Conservation (phyloP, 2,329 filamentous ascomycete genomes). For the Phyllosticta ampelicida region DNA sequence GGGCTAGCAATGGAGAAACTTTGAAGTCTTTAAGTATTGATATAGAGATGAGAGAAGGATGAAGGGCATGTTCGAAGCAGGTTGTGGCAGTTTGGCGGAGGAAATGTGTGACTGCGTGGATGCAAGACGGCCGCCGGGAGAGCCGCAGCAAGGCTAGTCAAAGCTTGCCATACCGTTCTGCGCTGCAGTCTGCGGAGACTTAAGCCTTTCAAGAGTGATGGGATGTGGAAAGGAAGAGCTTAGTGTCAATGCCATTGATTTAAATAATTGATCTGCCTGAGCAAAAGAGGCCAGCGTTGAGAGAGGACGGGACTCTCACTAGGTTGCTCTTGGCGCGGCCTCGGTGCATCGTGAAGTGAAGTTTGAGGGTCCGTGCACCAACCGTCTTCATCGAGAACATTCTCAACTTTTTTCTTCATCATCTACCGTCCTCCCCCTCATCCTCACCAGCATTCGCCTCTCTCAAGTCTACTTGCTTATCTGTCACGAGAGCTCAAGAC, state of each 20-base stretch:
- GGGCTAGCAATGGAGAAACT: not conserved
- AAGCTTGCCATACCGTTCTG: not conserved
- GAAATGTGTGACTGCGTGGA: not conserved
- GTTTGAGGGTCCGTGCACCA: not conserved
- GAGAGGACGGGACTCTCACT: not conserved
- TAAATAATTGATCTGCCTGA: not conserved
- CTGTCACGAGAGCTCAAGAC: conserved; percentile 5
- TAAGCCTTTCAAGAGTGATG: too few species aligned
- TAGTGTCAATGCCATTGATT: not conserved
- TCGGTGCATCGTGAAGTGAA: not conserved
- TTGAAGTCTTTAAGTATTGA: not conserved
- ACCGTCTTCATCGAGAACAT: conserved; percentile 2
- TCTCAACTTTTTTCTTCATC: conserved; percentile 9
- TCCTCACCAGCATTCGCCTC: conserved; percentile 5
- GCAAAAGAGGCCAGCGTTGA: not conserved
- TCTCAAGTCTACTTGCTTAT: not conserved
- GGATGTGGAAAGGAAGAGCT: too few species aligned
- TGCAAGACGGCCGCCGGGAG: not conserved
- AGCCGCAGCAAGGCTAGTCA: not conserved
- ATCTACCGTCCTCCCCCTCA: conserved; percentile 1
- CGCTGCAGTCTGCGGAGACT: not conserved
- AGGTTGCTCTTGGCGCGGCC: not conserved
- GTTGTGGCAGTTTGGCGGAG: not conserved
- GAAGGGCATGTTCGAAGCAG: too few species aligned
- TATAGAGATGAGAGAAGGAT: not conserved